Evolutionary conservation across 176 grass and related monocot genomes (phyloP), one percentile per base, ranked within the genome.

Genomic region (Bothriochloa decipiens): DNA sequence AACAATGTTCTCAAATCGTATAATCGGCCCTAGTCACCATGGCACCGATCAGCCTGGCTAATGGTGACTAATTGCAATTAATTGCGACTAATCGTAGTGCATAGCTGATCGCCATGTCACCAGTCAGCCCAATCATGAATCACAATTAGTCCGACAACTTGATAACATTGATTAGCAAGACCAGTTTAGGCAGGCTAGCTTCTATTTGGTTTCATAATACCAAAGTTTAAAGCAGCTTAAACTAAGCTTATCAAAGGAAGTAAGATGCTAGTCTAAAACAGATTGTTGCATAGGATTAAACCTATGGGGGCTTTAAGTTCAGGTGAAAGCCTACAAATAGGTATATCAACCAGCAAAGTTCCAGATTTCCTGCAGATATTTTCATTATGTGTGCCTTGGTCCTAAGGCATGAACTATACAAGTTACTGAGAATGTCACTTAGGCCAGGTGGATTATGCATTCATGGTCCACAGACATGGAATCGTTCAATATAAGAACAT

Each of bases 181-280:
- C 35, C 6, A 36, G n/a, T 37, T 80, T 46, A 3, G 61, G 47
- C 47, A 23, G 17, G n/a, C 26, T 60, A 22, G 15, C 60, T 66
- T 84, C 68, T 68, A 76, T 76, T 58, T 13, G 25, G 50, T 37
- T 37, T 76, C 33, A 57, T n/a, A 58, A n/a, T 11, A 76, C 49
- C 50, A 58, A 76, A 35, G 49, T 14, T 18, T 32, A 57, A 57
- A 76, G 17, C 49, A 37, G 20, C 8, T 37, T 57, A 33, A 57
- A 14, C 73, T 33, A 76, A 75, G 17, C 47, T 37, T 76, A 39
- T 16, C 35, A 1, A 77, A 76, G 28, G 9, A 76, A 77, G 11
- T 57, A 23, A 37, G 18, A 39, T 77, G 72, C 72, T 25, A 60
- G 11, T 15, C 5, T 58, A 37, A n/a, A 76, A 75, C 29, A 53